Evolutionary conservation across 495 filamentous ascomycete genomes (phyloP).

Genomic region (Penicillium cosmopolitanum): DNA sequence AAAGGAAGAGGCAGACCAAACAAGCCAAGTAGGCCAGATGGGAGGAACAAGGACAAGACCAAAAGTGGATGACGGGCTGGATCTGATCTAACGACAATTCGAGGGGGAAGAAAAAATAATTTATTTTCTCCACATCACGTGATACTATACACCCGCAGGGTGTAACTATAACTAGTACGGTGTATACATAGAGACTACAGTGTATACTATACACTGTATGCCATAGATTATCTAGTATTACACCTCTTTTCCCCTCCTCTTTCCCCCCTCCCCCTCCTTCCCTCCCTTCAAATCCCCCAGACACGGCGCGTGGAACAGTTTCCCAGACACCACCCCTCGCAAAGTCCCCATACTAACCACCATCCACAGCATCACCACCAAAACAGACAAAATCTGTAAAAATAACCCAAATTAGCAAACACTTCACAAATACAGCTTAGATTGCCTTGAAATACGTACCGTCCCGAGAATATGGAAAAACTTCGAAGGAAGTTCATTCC

Average conservation of each 20-base stretch:
- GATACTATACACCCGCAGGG: constrained; percentile 18
- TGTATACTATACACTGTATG: background rate
- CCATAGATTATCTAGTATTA: too few species aligned
- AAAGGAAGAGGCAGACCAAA: background rate
- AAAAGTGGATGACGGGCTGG: constrained; percentile 34
- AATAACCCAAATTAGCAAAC: background rate
- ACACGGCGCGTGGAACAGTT: constrained; percentile 57
- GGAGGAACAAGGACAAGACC: constrained; percentile 13
- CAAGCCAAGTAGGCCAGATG: constrained; percentile 6
- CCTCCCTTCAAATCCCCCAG: constrained; percentile 42
- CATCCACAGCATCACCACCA: constrained; percentile 56
- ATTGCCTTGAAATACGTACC: constrained; percentile 26
- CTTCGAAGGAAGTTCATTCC: constrained; percentile 49
- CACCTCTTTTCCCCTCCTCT: constrained; percentile 16
- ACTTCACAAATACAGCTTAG: background rate
- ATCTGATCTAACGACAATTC: constrained; percentile 15
- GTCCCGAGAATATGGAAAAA: constrained; percentile 60
- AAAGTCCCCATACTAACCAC: constrained; percentile 51
- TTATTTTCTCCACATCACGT: constrained; percentile 34
- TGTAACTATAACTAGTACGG: background rate
- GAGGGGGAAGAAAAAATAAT: constrained; percentile 27
- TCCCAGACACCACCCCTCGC: constrained; percentile 43
- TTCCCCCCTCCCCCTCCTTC: constrained; percentile 20
- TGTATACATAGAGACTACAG: background rate
- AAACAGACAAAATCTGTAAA: constrained; percentile 48